Evolutionary conservation across 768 basidiomycete species (phyloP), one percentile per base, ranked within the genome.

Genomic region (Lentinula boryana): DNA sequence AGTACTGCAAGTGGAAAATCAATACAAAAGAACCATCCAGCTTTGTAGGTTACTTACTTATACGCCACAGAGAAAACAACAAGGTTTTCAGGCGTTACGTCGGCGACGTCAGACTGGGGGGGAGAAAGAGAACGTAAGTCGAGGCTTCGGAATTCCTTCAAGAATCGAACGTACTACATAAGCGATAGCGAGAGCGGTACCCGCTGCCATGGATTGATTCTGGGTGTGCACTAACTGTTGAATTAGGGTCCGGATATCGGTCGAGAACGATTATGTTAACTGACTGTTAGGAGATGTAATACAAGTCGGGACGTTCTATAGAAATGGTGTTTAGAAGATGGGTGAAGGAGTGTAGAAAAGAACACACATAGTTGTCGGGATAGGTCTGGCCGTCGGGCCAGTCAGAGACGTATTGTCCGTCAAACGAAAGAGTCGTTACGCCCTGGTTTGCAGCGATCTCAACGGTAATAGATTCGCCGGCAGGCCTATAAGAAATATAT

Each of bases 131-230:
- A 43, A 41, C 18, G 31, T 27, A 27, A 40, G 38, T 36, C 5
- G 43, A 33, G 32, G 43, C 23, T 32, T n/a, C 64, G 32, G 49
- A 32, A 23, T 52, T 48, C n/a, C 23, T 60, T 52, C 18, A 27
- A 1, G 18, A 51, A n/a, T 41, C 12, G 4, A 44, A 43, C 61
- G 69, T 23, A 81, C 81, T 54, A 75, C 66, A 64, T 84, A 84
- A 16, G 82, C 76, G 60, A 84, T 84, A 15, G 81, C 82, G 61
- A 84, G 82, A 5, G 79, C 82, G 38, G 81, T 81, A 1, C 83
- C 83, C 50, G 83, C 80, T 48, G 81, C 80, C 70, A 72, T 78
- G 6, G 76, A 70, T 58, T 79, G 69, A 63, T 83, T 82, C 62
- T 81, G 80, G 3, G 81, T 74, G 66, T 84, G 83, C 68, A 84